A percentile compares a stretch with the other conserved stretches of the same genome.
These are phyloP conservation scores for Astrothelium subdiscretum DNA, from an alignment of 495 filamentous ascomycete genomes.

Conservation along the genomic window DNA sequence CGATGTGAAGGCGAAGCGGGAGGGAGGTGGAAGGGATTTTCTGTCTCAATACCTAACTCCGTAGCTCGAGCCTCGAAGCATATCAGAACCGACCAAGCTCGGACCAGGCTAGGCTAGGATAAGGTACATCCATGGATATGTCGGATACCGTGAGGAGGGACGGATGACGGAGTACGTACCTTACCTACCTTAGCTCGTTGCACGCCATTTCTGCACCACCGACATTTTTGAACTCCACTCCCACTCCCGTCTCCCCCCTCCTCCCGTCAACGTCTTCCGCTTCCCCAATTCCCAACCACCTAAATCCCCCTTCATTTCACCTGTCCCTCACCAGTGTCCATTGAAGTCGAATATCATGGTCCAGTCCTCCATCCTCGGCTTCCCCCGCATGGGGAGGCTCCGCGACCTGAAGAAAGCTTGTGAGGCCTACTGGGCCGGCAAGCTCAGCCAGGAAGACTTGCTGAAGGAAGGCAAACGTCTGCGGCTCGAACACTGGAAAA, in stretches of 20 bases:
- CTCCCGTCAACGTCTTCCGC: neutral
- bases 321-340: too few relatives aligned
- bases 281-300: neutral
- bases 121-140: too few relatives aligned
- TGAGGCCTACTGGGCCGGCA: slow-evolving; percentile 92
- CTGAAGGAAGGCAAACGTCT: slow-evolving; percentile 91
- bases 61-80: neutral
- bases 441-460: slow-evolving; percentile 78
- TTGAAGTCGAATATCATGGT: slow-evolving; percentile 15
- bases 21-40: neutral
- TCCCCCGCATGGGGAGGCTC: slow-evolving; percentile 92
- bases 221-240: neutral
- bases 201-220: neutral
- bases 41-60: neutral
- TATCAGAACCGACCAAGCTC: too few relatives aligned
- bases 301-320: neutral
- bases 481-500: slow-evolving; percentile 93
- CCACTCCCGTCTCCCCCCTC: neutral
- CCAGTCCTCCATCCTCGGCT: slow-evolving; percentile 54
- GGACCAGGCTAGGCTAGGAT: too few relatives aligned
- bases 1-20: neutral
- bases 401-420: slow-evolving; percentile 99
- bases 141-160: too few relatives aligned
- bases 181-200: neutral
- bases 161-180: too few relatives aligned